Evolutionary conservation across 352 stramenopile species (phyloP).

Genomic region (Phytophthora sansomeana): DNA sequence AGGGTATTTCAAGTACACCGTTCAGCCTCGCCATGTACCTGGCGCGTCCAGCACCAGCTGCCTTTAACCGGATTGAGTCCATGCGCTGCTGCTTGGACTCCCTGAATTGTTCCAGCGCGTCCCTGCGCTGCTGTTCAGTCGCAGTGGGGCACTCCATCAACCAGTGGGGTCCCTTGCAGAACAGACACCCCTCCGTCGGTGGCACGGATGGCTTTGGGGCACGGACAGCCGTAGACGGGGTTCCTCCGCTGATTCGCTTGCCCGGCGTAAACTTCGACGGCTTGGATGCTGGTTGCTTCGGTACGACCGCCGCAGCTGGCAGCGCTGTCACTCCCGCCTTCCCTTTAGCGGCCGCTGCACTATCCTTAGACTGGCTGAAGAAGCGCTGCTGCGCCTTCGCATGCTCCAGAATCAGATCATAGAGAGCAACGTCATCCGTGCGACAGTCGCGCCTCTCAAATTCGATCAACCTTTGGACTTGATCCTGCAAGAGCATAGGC

Average conservation of each 20-base stretch:
- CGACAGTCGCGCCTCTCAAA: conserved; percentile 18
- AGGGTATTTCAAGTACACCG: neutral
- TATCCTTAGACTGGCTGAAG: too few species aligned
- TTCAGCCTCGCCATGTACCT: conserved; percentile 5
- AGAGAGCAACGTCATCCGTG: conserved; percentile 7
- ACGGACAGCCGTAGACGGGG: neutral
- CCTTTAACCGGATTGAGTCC: conserved; percentile 9
- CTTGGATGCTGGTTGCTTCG: too few species aligned
- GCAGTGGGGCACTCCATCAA: conserved; percentile 6
- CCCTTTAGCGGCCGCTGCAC: too few species aligned
- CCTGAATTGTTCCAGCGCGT: neutral
- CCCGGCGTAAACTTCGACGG: too few species aligned
- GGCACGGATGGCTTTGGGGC: neutral
- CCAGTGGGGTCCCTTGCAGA: conserved; percentile 14
- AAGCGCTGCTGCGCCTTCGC: conserved; percentile 13
- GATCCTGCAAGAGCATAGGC: conserved; percentile 1
- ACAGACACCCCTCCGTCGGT: conserved; percentile 10
- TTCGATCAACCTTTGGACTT: conserved; percentile 14
- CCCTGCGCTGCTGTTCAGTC: conserved; percentile 1
- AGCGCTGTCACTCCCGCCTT: too few species aligned
- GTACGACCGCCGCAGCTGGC: too few species aligned
- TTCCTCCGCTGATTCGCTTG: neutral
- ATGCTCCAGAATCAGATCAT: conserved; percentile 20
- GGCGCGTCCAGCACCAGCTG: neutral
- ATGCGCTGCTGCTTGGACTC: conserved; percentile 1